These are phyloP conservation scores for Pyrus communis DNA, from an alignment of 306 rosid species.

Conservation along the genomic window DNA sequence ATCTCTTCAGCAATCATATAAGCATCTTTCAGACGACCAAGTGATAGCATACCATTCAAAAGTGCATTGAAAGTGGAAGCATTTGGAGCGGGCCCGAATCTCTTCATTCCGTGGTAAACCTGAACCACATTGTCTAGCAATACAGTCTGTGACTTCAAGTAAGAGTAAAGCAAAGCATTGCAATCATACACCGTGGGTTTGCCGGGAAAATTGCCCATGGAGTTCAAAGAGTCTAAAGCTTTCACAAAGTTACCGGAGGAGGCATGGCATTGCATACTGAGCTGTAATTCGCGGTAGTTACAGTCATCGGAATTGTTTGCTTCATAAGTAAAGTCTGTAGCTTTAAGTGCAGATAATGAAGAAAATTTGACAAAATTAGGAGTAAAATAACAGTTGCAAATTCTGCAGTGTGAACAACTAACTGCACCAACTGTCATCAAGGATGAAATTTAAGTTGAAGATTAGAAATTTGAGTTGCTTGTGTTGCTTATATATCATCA, in stretches of 20 bases:
- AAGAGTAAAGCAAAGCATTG: constrained; percentile 30
- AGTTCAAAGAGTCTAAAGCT: constrained; percentile 27
- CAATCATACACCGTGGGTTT: constrained; percentile 40
- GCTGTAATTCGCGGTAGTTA: constrained; percentile 20
- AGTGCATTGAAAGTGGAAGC: constrained; percentile 37
- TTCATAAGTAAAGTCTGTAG: constrained; percentile 8
- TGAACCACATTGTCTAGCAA: constrained; percentile 14
- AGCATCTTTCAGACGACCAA: constrained; percentile 18
- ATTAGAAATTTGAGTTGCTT: not conserved
- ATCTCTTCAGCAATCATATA: constrained; percentile 29
- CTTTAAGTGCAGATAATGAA: constrained; percentile 21
- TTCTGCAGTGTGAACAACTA: not conserved
- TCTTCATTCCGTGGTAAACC: constrained; percentile 35
- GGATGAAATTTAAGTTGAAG: not conserved
- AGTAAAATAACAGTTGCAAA: not conserved
- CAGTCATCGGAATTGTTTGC: not conserved
- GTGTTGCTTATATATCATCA: not conserved
- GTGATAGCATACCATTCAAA: constrained; percentile 32
- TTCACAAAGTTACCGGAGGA: constrained; percentile 21
- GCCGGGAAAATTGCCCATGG: constrained; percentile 22
- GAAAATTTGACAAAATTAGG: constrained; percentile 12
- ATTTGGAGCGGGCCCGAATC: constrained; percentile 32
- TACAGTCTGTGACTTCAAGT: constrained; percentile 25
- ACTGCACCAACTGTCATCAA: not conserved
- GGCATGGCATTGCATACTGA: constrained; percentile 27